Conservation (phyloP, 2,329 filamentous ascomycete species). For the Phialophora expanda region DNA sequence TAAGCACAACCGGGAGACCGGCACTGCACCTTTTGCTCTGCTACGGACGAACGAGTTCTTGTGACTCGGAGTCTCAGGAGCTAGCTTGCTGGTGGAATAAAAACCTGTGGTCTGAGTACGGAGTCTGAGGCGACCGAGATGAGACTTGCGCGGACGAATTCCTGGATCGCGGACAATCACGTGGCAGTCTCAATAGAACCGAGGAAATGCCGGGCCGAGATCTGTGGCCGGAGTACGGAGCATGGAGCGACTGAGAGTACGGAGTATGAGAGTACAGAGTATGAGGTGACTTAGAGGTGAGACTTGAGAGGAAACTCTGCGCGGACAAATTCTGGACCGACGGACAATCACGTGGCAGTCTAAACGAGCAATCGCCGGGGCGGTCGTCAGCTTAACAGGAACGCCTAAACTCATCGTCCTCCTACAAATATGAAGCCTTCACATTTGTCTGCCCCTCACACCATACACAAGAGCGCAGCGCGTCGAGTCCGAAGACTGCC, state of each 20-base stretch:
- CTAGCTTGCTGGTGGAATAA: not conserved
- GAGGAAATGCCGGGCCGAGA: not conserved
- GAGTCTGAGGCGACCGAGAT: no score
- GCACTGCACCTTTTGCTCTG: not conserved
- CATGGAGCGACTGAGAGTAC: no score
- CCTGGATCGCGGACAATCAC: not conserved
- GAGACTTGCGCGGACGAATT: not conserved
- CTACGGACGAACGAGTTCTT: not conserved
- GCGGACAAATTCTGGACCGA: no score
- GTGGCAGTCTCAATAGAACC: not conserved
- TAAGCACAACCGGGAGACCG: not conserved
- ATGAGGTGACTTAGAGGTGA: no score
- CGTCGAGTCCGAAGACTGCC: not conserved
- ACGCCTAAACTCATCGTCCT: not conserved
- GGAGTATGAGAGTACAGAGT: no score
- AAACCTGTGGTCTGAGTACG: no score
- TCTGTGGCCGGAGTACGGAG: no score
- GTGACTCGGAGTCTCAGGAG: not conserved
- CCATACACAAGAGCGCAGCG: not conserved
- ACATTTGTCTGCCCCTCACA: not conserved
- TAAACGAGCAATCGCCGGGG: no score
- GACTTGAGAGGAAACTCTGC: no score
- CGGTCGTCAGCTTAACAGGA: not conserved
- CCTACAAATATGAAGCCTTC: not conserved
- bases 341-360: no score